Evolutionary conservation across 257 asterid species (phyloP), one percentile per base, ranked within the genome.

Genomic region (Petunia axillaris): DNA sequence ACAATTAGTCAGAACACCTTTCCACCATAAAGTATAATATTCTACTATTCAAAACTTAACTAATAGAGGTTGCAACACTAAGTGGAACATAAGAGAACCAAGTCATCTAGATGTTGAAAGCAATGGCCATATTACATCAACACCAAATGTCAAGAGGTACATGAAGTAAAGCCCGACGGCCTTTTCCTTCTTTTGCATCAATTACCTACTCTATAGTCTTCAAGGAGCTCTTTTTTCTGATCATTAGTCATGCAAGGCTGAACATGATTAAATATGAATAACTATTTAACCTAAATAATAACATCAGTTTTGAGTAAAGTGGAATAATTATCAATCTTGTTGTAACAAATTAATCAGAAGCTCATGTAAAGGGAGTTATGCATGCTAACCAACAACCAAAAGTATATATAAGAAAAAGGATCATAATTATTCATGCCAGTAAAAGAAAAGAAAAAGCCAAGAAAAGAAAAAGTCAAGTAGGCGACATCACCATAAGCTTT

Each of bases 381-480:
- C 5, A 0, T 11, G 8, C 40, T n/a, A 44, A 16, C 76, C n/a
- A 43, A 68, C 57, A n/a, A 43, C 57, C 16, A 2, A 9, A 57
- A 68, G 76, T 44, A 68, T n/a, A 4, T 44, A 68, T 16, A 68
- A 68, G 4, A 37, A 25, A 68, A 44, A 68, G 58, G 76, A 44
- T 67, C 2, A 4, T 15, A n/a, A 67, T 3, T 39, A 43, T 43
- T 36, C 1, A 43, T 3, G 55, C 41, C 1, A 43, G 9, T 5
- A 16, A 16, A 41, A 43, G 38, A n/a, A 67, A 66, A 41, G 54
- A 43, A 66, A 54, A 66, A 43, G 15, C 40, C 7, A 66, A 66
- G 54, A 13, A 64, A 65, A 68, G 55, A 68, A 16, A 68, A 44
- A 4, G 58, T 4, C 57, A 70, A 39, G 0, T n/a, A 70, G 15